phyloP scores from a whole-genome alignment of 2,329 filamentous ascomycete genomes.

The Furcasterigmium furcatum region DNA sequence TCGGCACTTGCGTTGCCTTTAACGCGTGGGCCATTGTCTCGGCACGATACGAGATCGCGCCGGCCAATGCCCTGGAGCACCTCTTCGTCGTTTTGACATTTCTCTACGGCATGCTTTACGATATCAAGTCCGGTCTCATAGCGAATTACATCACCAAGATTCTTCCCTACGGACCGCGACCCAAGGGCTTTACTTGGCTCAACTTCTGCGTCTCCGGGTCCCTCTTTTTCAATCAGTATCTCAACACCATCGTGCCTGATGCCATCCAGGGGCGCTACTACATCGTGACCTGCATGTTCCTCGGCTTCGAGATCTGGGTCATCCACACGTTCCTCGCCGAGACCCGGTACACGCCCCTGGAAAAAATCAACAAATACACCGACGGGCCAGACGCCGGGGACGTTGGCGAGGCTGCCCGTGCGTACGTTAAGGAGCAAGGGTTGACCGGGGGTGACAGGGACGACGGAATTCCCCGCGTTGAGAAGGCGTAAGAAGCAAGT shows the following conservation, averaged over 20 bases:
- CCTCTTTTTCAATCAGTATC: no score
- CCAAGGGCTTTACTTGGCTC: slow-evolving; percentile 17
- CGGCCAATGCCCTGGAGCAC: slow-evolving; percentile 11
- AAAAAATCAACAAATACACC: slow-evolving; percentile 34
- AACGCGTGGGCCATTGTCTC: slow-evolving; percentile 12
- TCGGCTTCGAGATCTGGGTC: slow-evolving; percentile 10
- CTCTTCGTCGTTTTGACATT: slow-evolving; percentile 27
- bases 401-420: not conserved
- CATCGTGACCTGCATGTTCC: not conserved
- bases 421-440: no score
- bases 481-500: no score
- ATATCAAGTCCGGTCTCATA: slow-evolving; percentile 19
- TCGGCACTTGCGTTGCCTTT: slow-evolving; percentile 12
- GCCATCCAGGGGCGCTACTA: no score
- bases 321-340: slow-evolving; percentile 27
- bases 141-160: slow-evolving; percentile 21
- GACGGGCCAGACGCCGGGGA: slow-evolving; percentile 28
- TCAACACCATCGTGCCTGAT: no score
- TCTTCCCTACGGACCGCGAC: slow-evolving; percentile 18
- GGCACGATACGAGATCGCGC: slow-evolving; percentile 5
- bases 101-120: slow-evolving; percentile 26
- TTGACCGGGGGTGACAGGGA: no score
- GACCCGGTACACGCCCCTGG: slow-evolving; percentile 31
- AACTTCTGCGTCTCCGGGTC: slow-evolving; percentile 7
- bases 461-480: no score